Conservation (phyloP, 2,329 filamentous ascomycete genomes). For the Diaporthe australafricana region DNA sequence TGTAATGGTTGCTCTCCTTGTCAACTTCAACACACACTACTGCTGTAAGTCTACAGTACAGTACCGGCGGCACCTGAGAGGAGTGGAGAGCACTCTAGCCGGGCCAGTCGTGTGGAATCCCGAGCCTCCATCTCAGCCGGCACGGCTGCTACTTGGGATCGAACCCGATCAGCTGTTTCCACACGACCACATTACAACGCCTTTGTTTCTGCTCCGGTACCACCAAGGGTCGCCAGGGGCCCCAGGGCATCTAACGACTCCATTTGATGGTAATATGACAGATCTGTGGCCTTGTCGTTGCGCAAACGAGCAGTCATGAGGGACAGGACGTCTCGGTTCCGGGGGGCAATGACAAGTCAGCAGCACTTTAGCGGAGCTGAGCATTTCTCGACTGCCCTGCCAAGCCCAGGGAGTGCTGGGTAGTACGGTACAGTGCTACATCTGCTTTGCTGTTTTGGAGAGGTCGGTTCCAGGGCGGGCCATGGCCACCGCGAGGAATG, state of each 20-base stretch:
- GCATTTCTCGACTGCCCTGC: slow-evolving; percentile 24
- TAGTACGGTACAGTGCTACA: slow-evolving; percentile 11
- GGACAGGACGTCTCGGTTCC: slow-evolving; percentile 12
- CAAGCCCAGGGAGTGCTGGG: slow-evolving; percentile 3
- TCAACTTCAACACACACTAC: slow-evolving; percentile 27
- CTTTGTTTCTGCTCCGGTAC: slow-evolving; percentile 19
- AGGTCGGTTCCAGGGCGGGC: background rate
- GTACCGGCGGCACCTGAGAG: slow-evolving; percentile 14
- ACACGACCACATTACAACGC: slow-evolving; percentile 20
- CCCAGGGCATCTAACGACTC: background rate
- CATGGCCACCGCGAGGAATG: slow-evolving; percentile 9
- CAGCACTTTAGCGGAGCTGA: slow-evolving; percentile 22
- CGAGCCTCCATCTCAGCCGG: slow-evolving; percentile 30
- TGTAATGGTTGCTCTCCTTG: slow-evolving; percentile 13
- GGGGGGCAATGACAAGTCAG: slow-evolving; percentile 7
- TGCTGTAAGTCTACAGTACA: slow-evolving; percentile 12
- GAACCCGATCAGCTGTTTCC: slow-evolving; percentile 29
- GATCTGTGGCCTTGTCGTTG: slow-evolving; percentile 11
- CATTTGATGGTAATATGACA: slow-evolving; percentile 26
- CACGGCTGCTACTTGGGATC: slow-evolving; percentile 31
- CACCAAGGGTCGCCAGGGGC: background rate
- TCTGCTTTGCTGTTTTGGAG: background rate
- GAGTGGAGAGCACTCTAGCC: slow-evolving; percentile 10
- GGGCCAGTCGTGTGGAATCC: slow-evolving; percentile 30
- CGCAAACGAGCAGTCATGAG: slow-evolving; percentile 32